Evolutionary conservation across 2,329 filamentous ascomycete species (phyloP).

Genomic region (Dothideomycetes sp.): DNA sequence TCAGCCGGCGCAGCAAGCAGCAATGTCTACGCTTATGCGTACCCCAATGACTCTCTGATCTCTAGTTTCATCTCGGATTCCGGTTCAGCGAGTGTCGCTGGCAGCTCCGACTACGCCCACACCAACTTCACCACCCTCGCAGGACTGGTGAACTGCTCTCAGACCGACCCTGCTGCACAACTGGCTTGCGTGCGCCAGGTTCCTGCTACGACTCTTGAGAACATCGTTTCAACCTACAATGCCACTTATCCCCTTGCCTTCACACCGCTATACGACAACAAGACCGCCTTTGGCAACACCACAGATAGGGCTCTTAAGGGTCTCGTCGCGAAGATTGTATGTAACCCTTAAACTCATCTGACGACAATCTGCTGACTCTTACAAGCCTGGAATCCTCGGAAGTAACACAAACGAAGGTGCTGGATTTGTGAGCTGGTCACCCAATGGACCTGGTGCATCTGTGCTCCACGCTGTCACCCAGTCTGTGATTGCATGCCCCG

Average conservation of each 20-base stretch:
- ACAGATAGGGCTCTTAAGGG: slow-evolving; percentile 9
- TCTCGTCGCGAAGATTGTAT: slow-evolving; percentile 10
- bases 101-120: slow-evolving; percentile 4
- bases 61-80: slow-evolving; percentile 11
- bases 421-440: slow-evolving; percentile 11
- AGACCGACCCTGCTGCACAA: background rate
- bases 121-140: slow-evolving; percentile 7
- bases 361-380: background rate
- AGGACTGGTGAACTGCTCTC: slow-evolving; percentile 2
- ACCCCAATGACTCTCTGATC: slow-evolving; percentile 11
- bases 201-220: slow-evolving; percentile 4
- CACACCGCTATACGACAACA: slow-evolving; percentile 10
- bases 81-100: slow-evolving; percentile 8
- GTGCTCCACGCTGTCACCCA: slow-evolving; percentile 8
- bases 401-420: slow-evolving; percentile 14
- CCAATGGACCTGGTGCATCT: slow-evolving; percentile 9
- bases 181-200: slow-evolving; percentile 3
- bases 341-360: background rate
- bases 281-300: slow-evolving; percentile 10
- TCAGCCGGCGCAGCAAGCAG: slow-evolving; percentile 11
- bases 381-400: slow-evolving; percentile 11
- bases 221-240: slow-evolving; percentile 7
- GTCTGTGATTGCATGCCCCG: slow-evolving; percentile 10
- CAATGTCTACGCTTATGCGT: slow-evolving; percentile 11
- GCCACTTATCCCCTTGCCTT: slow-evolving; percentile 7